Evolutionary conservation across 176 grass and related monocot genomes (phyloP), one percentile per base, ranked within the genome.

Genomic region (Melocanna baccifera): DNA sequence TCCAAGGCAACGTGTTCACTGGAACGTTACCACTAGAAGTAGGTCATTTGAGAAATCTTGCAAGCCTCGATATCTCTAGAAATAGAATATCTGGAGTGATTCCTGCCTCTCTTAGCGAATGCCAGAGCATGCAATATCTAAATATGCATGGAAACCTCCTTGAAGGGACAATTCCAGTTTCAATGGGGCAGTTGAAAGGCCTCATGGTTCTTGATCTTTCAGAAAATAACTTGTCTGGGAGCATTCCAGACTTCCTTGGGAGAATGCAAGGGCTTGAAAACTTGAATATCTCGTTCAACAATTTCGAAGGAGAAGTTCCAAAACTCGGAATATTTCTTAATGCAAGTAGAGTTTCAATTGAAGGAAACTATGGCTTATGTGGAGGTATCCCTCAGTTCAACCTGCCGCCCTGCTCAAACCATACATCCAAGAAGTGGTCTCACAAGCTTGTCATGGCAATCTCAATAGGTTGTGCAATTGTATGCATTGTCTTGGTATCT

Each of bases 271-370:
- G 84, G 2, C 59, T 86, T 2, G 6, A 1, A 42, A 42, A 4
- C 14, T 43, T 92, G 42, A 90, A 92, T 28, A 26, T 94, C 22
- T 87, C 86, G 29, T 91, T 87, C 86, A 94, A 94, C 65, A 71
- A 79, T 68, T 87, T 91, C 25, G 43, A 91, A 16, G 92, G 89
- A 42, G 18, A 62, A 69, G 52, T 89, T 46, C 89, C 87, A 6
- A 2, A 73, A 63, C 9, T 11, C 7, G 81, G 82, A 41, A 16
- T 88, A 62, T 90, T 93, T 64, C 47, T 77, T 8, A 90, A 93
- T 79, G 42, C 75, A 42, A 74, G 36, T 45, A 47, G 29, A 10
- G 3, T 78, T 50, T 83, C 46, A 7, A 56, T 92, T 1, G 25
- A 10, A 16, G 91, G 87, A 23, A 92, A 92, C 47, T 2, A 32